Evolutionary conservation across 345 rosid species (phyloP).

Genomic region (Boechera stricta): DNA sequence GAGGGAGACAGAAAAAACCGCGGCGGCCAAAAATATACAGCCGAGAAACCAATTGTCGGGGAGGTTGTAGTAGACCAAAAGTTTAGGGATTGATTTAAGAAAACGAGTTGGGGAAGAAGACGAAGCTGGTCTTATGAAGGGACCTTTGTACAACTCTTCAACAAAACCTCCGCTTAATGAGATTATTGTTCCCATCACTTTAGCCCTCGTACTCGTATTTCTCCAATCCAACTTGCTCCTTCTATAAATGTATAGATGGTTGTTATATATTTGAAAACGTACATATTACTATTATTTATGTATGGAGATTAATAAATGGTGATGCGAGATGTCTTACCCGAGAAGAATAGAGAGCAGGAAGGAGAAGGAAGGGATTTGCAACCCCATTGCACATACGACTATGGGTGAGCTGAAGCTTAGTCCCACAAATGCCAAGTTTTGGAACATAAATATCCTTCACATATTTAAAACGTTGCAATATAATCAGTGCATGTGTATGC

Average conservation of each 20-base stretch:
- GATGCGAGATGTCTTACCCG: constrained; percentile 52
- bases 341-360: constrained; percentile 62
- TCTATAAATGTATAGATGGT: constrained; percentile 37
- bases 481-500: constrained; percentile 12
- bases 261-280: constrained; percentile 15
- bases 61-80: constrained; percentile 57
- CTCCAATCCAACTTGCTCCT: constrained; percentile 57
- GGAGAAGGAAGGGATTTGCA: constrained; percentile 64
- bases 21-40: constrained; percentile 67
- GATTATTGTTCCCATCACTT: constrained; percentile 58
- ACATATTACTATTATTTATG: not conserved
- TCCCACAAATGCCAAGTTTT: constrained; percentile 73
- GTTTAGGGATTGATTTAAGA: constrained; percentile 45
- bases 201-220: constrained; percentile 53
- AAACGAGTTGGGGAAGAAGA: constrained; percentile 43
- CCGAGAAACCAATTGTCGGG: constrained; percentile 78
- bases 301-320: not conserved
- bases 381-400: constrained; percentile 87
- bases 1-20: constrained; percentile 59
- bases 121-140: constrained; percentile 53
- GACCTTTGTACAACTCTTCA: constrained; percentile 64
- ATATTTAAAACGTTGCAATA: constrained; percentile 15
- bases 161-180: constrained; percentile 61
- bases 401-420: constrained; percentile 75
- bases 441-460: constrained; percentile 65